These are phyloP conservation scores for Nannizziopsis arthrosporioides DNA, from an alignment of 2,329 filamentous ascomycete species.

Conservation along the genomic window DNA sequence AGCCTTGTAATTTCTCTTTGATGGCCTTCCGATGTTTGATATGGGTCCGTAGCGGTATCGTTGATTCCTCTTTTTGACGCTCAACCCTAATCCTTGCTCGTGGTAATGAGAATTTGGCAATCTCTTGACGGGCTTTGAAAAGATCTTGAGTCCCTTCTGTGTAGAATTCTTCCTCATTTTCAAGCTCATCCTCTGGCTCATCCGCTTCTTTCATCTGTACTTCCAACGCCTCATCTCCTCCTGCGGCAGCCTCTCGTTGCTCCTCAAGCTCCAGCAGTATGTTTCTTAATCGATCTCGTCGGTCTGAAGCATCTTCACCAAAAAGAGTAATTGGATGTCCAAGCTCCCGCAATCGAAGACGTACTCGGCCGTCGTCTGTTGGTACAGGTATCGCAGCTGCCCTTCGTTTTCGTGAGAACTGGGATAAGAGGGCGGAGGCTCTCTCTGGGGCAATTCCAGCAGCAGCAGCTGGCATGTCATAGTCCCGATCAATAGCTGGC, in stretches of 20 bases:
- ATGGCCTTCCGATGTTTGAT: slow-evolving; percentile 83
- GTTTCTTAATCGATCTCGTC: slow-evolving; percentile 75
- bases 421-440: slow-evolving; percentile 70
- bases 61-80: slow-evolving; percentile 67
- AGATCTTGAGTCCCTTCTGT: slow-evolving; percentile 67
- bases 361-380: slow-evolving; percentile 82
- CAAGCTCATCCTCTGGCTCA: slow-evolving; percentile 46
- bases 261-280: slow-evolving; percentile 64
- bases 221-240: slow-evolving; percentile 44
- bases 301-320: slow-evolving; percentile 74
- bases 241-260: slow-evolving; percentile 41
- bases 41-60: slow-evolving; percentile 76
- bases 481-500: slow-evolving; percentile 64
- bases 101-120: slow-evolving; percentile 74
- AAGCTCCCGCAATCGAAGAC: slow-evolving; percentile 65
- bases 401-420: slow-evolving; percentile 83
- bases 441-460: slow-evolving; percentile 65
- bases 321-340: slow-evolving; percentile 94
- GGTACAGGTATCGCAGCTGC: slow-evolving; percentile 84
- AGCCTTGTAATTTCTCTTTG: slow-evolving; percentile 68
- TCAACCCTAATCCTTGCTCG: slow-evolving; percentile 64
- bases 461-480: slow-evolving; percentile 57
- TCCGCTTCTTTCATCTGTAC: slow-evolving; percentile 43
- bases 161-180: slow-evolving; percentile 89
- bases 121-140: slow-evolving; percentile 61